phyloP scores from a whole-genome alignment of 768 basidiomycete genomes.

The Tubosaeta sp. region DNA sequence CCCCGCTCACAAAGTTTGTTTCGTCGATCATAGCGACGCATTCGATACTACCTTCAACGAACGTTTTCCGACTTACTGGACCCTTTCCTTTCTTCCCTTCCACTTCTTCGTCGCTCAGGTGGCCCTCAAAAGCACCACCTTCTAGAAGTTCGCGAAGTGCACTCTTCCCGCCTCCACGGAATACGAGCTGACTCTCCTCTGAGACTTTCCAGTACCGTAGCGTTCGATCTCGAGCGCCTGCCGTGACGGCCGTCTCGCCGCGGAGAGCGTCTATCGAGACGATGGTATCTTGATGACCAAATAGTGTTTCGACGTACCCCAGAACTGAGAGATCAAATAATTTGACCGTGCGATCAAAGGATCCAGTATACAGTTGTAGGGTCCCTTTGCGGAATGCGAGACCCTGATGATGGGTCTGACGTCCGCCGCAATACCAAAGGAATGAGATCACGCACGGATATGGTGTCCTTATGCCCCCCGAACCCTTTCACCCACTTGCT shows the following conservation, averaged over 20 bases:
- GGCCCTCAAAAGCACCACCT: conserved; percentile 61
- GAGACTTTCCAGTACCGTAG: conserved; percentile 94
- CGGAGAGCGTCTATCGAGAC: conserved; percentile 75
- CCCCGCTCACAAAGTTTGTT: conserved; percentile 86
- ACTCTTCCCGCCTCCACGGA: conserved; percentile 90
- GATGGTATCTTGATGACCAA: conserved; percentile 93
- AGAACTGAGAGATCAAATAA: conserved; percentile 79
- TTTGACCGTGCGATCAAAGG: conserved; percentile 87
- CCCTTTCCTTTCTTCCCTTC: conserved; percentile 32
- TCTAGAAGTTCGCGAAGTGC: conserved; percentile 76
- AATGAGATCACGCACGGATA: conserved; percentile 53
- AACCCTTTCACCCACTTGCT: conserved; percentile 77
- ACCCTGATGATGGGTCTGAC: conserved; percentile 36
- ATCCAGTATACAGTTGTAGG: conserved; percentile 62
- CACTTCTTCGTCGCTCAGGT: conserved; percentile 46
- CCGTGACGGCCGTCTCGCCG: conserved; percentile 79
- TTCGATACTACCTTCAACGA: conserved; percentile 88
- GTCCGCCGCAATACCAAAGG: conserved; percentile 26
- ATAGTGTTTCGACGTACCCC: conserved; percentile 94
- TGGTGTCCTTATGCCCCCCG: conserved; percentile 67
- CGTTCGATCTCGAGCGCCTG: conserved; percentile 88
- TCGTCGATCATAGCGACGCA: conserved; percentile 96
- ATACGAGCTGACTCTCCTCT: conserved; percentile 93
- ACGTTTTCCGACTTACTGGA: conserved; percentile 33
- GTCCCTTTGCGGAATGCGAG: conserved; percentile 77